phyloP scores from a whole-genome alignment of 345 rosid genomes.

The Camelina sativa region DNA sequence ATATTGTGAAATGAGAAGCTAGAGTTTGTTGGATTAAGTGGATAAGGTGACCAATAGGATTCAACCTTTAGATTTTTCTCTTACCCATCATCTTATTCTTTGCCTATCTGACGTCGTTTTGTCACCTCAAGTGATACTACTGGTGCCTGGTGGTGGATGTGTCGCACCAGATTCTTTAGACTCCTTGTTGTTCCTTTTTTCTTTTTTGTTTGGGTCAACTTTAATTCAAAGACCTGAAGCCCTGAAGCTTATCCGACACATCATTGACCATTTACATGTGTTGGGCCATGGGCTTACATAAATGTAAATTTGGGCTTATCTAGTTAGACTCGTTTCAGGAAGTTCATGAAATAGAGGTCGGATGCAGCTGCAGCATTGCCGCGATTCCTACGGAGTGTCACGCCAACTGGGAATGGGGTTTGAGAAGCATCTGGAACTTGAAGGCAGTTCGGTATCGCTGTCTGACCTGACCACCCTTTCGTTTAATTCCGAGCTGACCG shows the following conservation, averaged over 20 bases:
- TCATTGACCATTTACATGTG: not conserved
- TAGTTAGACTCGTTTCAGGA: not conserved
- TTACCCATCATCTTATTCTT: slow-evolving; percentile 35
- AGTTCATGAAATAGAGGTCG: not conserved
- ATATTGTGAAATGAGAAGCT: slow-evolving; percentile 40
- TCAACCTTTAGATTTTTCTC: slow-evolving; percentile 44
- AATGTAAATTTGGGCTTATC: not conserved
- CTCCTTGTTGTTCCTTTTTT: not conserved
- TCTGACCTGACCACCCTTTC: too few species aligned
- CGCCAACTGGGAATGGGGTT: too few species aligned
- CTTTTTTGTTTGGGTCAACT: not conserved
- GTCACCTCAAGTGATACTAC: too few species aligned
- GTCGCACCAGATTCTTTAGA: not conserved
- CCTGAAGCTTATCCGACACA: not conserved
- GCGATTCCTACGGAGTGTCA: too few species aligned
- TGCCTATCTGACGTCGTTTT: slow-evolving; percentile 30
- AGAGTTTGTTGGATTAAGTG: slow-evolving; percentile 37
- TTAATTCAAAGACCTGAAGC: not conserved
- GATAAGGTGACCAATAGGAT: slow-evolving; percentile 48
- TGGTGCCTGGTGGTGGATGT: too few species aligned
- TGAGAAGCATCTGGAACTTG: too few species aligned
- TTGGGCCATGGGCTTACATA: not conserved
- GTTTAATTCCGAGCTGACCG: too few species aligned
- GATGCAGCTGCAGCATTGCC: too few species aligned
- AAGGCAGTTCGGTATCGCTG: too few species aligned